phyloP scores from a whole-genome alignment of 139 green algal genomes.

The Chlamydomonas incerta region DNA sequence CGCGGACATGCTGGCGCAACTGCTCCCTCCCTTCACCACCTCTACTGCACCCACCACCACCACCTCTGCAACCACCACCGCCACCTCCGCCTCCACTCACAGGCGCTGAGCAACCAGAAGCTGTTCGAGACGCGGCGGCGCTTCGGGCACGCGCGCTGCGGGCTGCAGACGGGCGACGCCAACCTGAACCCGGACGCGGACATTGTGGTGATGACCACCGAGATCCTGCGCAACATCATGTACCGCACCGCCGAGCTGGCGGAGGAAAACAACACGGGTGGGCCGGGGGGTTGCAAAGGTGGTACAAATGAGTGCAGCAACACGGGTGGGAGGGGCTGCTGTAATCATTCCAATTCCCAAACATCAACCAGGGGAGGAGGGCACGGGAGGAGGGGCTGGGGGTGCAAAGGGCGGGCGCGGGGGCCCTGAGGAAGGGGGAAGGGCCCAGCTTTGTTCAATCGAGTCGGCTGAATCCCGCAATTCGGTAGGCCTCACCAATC shows the following conservation, averaged over 20 bases:
- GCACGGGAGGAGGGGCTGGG: not conserved
- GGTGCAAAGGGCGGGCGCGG: too few relatives aligned
- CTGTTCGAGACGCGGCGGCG: slow-evolving; percentile 82
- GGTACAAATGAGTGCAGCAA: too few relatives aligned
- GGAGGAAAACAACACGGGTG: slow-evolving; percentile 40
- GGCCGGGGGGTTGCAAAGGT: not conserved
- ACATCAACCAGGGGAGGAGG: too few relatives aligned
- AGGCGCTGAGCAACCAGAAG: slow-evolving; percentile 95
- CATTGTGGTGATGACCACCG: slow-evolving; percentile 98
- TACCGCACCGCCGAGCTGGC: slow-evolving; percentile 74
- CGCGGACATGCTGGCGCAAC: too few relatives aligned
- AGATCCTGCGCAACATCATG: slow-evolving; percentile 99
- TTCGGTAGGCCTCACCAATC: too few relatives aligned
- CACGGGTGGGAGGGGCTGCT: too few relatives aligned
- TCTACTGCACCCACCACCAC: too few relatives aligned
- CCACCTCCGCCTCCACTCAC: not conserved
- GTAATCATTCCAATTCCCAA: too few relatives aligned
- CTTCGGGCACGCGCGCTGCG: slow-evolving; percentile 76
- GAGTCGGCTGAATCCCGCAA: too few relatives aligned
- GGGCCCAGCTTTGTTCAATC: too few relatives aligned
- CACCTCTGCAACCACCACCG: not conserved
- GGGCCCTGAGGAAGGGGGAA: too few relatives aligned
- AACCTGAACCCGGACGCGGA: slow-evolving; percentile 88
- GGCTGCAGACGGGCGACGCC: slow-evolving; percentile 92
- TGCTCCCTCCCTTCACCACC: too few relatives aligned